A percentile compares a stretch with the other conserved stretches of the same genome.
phyloP scores from a whole-genome alignment of 495 filamentous ascomycete species.

The Ramalina intermedia region DNA sequence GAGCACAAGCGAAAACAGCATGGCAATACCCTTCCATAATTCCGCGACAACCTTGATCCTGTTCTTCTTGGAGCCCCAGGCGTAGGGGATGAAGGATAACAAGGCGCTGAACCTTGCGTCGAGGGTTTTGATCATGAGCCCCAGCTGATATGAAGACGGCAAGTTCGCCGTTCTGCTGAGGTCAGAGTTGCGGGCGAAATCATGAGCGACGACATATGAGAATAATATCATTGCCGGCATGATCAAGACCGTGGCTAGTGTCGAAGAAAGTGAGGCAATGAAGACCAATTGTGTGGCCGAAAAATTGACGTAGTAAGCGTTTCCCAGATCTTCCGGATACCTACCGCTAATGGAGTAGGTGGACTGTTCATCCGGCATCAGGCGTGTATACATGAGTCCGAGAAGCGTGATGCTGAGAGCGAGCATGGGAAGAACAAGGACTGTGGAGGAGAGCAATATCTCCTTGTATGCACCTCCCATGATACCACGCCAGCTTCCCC shows the following conservation, averaged over 20 bases:
- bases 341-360: background rate
- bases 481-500: background rate
- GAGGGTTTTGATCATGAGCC: background rate
- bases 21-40: background rate
- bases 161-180: background rate
- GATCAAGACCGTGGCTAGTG: background rate
- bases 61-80: background rate
- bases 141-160: conserved; percentile 3
- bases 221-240: background rate
- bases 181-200: background rate
- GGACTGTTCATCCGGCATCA: background rate
- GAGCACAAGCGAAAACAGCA: background rate
- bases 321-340: background rate
- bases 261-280: conserved; percentile 3
- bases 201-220: background rate
- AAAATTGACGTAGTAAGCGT: conserved; percentile 1
- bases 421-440: background rate
- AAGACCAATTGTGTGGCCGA: conserved; percentile 1
- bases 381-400: background rate
- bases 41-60: background rate
- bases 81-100: background rate
- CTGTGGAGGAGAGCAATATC: background rate
- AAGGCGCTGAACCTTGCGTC: background rate
- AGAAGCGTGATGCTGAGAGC: background rate
- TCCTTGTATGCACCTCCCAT: background rate